Evolutionary conservation across 2,329 filamentous ascomycete genomes (phyloP).

Genomic region (Alternaria sp.): DNA sequence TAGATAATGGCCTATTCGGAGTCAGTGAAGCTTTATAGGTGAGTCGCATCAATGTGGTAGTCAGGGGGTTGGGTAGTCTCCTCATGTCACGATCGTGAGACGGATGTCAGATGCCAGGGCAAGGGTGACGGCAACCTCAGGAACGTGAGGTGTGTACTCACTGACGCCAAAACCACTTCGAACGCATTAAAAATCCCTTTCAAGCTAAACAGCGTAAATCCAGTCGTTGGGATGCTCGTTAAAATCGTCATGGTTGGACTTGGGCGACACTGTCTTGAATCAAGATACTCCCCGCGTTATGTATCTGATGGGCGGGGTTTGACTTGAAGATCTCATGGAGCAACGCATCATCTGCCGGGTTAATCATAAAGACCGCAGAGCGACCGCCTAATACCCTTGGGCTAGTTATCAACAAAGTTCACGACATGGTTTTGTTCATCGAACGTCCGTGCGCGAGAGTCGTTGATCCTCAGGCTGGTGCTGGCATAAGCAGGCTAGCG

Average conservation of each 20-base stretch:
- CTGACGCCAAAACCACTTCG: background rate
- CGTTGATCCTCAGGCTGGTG: background rate
- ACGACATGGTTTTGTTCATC: background rate
- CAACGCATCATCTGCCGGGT: background rate
- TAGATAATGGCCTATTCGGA: constrained; percentile 19
- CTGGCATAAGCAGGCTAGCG: background rate
- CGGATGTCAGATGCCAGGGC: background rate
- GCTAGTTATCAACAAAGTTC: constrained; percentile 3
- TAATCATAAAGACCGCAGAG: background rate
- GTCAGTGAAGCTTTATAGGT: background rate
- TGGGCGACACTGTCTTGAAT: background rate
- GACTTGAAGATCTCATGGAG: background rate
- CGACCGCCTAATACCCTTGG: background rate
- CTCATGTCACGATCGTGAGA: background rate
- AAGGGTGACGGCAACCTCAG: background rate
- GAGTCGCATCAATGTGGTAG: too few relatives aligned
- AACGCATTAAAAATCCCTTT: background rate
- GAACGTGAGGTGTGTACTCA: background rate
- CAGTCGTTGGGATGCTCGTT: background rate
- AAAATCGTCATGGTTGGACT: background rate
- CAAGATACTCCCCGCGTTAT: background rate
- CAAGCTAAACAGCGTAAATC: background rate
- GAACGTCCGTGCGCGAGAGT: background rate
- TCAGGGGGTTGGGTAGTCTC: background rate
- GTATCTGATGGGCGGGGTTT: background rate